A percentile compares a stretch with the other conserved stretches of the same genome.
These are phyloP conservation scores for Barnettozyma wickerhamii DNA, from an alignment of 805 yeast species.

Conservation along the genomic window DNA sequence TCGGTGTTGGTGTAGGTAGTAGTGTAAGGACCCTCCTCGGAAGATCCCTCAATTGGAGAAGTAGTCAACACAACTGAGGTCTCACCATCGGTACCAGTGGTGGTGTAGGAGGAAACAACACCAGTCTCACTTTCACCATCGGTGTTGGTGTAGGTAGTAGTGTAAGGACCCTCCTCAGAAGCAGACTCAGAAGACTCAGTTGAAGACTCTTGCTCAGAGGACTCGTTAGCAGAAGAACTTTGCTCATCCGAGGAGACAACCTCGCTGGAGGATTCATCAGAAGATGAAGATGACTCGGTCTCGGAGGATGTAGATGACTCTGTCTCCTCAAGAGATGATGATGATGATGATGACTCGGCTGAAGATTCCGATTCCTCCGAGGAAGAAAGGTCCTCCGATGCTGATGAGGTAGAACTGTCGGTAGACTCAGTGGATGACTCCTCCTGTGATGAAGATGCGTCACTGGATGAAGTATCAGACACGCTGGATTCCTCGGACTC, in stretches of 20 bases:
- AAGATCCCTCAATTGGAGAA: background rate
- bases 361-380: too few relatives aligned
- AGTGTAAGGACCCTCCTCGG: conserved; percentile 1
- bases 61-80: background rate
- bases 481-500: background rate
- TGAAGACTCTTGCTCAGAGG: background rate
- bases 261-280: background rate
- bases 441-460: background rate
- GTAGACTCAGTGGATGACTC: conserved; percentile 1
- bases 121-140: background rate
- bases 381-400: background rate
- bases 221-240: background rate
- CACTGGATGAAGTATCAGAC: background rate
- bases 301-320: too few relatives aligned
- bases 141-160: conserved; percentile 1
- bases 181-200: too few relatives aligned
- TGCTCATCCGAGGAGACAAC: background rate
- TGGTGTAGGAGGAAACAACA: conserved; percentile 1
- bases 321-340: too few relatives aligned
- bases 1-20: conserved; percentile 1
- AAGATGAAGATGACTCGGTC: too few relatives aligned
- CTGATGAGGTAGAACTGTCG: background rate
- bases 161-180: conserved; percentile 1
- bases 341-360: too few relatives aligned
- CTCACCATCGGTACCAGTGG: background rate